These are phyloP conservation scores for Backusella sp. DNA, from an alignment of 192 early-diverging fungal genomes.

Conservation along the genomic window DNA sequence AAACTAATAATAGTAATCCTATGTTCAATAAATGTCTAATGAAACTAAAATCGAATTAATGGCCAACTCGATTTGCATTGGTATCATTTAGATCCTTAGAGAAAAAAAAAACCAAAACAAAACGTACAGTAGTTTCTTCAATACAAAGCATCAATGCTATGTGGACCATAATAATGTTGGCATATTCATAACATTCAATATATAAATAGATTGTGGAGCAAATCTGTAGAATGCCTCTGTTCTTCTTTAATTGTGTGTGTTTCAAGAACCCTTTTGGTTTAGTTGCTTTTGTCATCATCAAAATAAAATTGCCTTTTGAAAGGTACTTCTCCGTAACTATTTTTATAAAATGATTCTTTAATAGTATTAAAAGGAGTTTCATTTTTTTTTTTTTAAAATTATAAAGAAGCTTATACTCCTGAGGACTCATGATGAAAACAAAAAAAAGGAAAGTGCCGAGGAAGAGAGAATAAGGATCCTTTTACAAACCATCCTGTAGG, in stretches of 20 bases:
- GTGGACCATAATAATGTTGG: background rate
- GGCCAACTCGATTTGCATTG: background rate
- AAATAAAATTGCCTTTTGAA: background rate
- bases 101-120: background rate
- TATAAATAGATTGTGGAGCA: background rate
- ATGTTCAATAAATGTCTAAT: background rate
- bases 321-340: background rate
- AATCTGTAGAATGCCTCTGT: background rate
- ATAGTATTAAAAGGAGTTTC: background rate
- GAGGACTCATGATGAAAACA: too few relatives aligned
- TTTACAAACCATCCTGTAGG: too few relatives aligned
- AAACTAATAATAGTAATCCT: background rate
- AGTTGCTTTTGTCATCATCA: background rate
- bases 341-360: background rate
- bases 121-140: background rate
- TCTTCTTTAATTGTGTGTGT: background rate
- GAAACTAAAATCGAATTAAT: background rate
- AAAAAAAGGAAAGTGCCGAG: too few relatives aligned
- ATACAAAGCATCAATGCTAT: background rate
- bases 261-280: slow-evolving; percentile 1
- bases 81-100: background rate
- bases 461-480: too few relatives aligned
- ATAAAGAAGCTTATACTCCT: too few relatives aligned
- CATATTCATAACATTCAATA: background rate
- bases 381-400: background rate